Percentiles rank a stretch among this genome's conserved stretches.
Conservation (phyloP, 306 rosid genomes). For the Cucurbita pepo region DNA sequence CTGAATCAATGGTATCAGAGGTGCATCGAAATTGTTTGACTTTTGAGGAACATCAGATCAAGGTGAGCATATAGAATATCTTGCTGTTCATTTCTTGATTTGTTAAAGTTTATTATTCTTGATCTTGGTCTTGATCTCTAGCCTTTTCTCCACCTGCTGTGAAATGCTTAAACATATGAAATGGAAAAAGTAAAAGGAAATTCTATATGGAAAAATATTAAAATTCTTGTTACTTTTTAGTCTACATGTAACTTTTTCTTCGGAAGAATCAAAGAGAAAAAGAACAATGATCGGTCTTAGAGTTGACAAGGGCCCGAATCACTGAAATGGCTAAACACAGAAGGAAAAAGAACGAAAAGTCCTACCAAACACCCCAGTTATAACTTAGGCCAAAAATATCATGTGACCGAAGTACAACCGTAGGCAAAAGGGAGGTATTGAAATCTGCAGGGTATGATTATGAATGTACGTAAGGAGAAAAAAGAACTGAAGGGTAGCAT, state of each 20-base stretch:
- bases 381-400: neutral
- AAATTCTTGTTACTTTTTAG: neutral
- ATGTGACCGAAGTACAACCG: neutral
- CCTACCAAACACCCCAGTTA: neutral
- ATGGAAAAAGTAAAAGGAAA: neutral
- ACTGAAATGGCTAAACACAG: neutral
- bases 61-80: constrained; percentile 32
- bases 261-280: neutral
- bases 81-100: neutral
- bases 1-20: constrained; percentile 62
- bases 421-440: neutral
- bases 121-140: neutral
- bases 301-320: neutral
- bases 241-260: neutral
- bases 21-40: constrained; percentile 46
- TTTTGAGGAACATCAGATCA: constrained; percentile 57
- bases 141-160: neutral
- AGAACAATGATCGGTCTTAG: neutral
- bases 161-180: neutral
- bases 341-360: neutral
- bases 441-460: neutral
- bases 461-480: too few relatives aligned
- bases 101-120: neutral
- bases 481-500: too few relatives aligned
- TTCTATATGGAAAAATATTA: neutral